phyloP scores from a whole-genome alignment of 495 filamentous ascomycete species.

The Aspergillus homomorphus region DNA sequence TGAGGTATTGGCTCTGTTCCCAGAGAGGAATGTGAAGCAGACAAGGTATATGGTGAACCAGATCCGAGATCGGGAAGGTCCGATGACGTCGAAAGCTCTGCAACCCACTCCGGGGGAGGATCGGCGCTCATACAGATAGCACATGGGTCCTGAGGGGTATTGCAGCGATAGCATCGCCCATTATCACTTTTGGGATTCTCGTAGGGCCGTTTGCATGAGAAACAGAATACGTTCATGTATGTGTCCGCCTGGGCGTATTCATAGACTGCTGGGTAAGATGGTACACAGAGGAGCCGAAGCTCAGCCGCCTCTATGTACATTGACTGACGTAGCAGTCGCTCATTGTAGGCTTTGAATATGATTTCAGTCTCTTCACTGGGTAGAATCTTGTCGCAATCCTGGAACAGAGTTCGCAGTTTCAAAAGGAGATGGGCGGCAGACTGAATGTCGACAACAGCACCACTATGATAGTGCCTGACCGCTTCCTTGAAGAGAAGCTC shows the following conservation, averaged over 20 bases:
- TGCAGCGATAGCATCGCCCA: conserved; percentile 42
- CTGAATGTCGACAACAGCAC: conserved; percentile 42
- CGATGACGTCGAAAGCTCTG: conserved; percentile 24
- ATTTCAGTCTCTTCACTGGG: conserved; percentile 42
- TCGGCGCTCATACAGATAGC: conserved; percentile 45
- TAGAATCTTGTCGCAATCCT: conserved; percentile 42
- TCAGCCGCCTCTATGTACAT: conserved; percentile 66
- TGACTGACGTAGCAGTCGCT: conserved; percentile 58
- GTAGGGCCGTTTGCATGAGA: conserved; percentile 45
- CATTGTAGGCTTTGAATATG: conserved; percentile 63
- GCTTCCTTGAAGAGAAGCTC: conserved; percentile 44
- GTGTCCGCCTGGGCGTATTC: conserved; percentile 51
- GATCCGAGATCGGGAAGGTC: conserved; percentile 12
- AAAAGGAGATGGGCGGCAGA: conserved; percentile 47
- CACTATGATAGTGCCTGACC: conserved; percentile 44
- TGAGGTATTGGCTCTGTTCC: conserved; percentile 32
- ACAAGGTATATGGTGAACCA: conserved; percentile 24
- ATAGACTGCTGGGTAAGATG: conserved; percentile 60
- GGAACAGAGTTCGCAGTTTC: conserved; percentile 42
- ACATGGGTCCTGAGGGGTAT: conserved; percentile 43
- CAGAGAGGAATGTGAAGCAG: conserved; percentile 29
- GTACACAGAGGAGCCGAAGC: conserved; percentile 62
- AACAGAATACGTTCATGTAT: conserved; percentile 47
- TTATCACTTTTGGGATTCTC: conserved; percentile 44
- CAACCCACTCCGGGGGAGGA: conserved; percentile 50